Evolutionary conservation across 2,329 filamentous ascomycete species (phyloP).

Genomic region (Alternaria sp.): DNA sequence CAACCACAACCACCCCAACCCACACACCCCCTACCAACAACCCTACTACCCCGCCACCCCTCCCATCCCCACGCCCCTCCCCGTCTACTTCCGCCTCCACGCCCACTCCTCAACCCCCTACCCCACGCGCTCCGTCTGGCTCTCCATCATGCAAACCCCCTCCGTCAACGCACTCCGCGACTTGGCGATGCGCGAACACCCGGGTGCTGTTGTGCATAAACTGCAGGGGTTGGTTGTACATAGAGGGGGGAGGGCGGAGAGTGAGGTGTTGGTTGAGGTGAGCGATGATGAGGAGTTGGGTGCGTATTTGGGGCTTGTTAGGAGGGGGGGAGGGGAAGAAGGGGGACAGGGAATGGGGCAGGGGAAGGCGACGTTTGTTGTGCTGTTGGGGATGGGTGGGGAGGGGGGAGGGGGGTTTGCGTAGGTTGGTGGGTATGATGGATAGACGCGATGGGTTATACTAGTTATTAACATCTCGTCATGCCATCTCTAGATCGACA

Average conservation of each 20-base stretch:
- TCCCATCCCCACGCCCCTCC: background rate
- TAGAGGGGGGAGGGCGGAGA: slow-evolving; percentile 46
- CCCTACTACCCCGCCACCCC: slow-evolving; percentile 9
- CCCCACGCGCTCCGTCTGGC: slow-evolving; percentile 63
- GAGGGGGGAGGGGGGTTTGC: background rate
- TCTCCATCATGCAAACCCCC: slow-evolving; percentile 64
- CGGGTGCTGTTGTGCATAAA: slow-evolving; percentile 63
- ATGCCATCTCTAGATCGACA: too few species aligned
- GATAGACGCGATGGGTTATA: too few species aligned
- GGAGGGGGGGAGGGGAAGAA: background rate
- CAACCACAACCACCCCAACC: slow-evolving; percentile 15
- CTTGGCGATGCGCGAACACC: slow-evolving; percentile 66
- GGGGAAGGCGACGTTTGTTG: slow-evolving; percentile 61
- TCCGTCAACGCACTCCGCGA: slow-evolving; percentile 68
- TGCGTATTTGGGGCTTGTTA: slow-evolving; percentile 71
- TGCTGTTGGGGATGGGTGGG: slow-evolving; percentile 30
- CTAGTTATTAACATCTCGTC: too few species aligned
- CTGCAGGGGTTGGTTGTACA: slow-evolving; percentile 71
- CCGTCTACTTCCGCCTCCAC: slow-evolving; percentile 17
- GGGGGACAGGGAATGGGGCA: slow-evolving; percentile 44
- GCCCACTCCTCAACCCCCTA: slow-evolving; percentile 61
- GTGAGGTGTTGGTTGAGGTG: slow-evolving; percentile 69
- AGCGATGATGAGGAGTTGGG: slow-evolving; percentile 74
- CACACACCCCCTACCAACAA: slow-evolving; percentile 6
- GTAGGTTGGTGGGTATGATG: too few species aligned